Evolutionary conservation across 345 rosid species (phyloP).

Genomic region (Clausena lansium): DNA sequence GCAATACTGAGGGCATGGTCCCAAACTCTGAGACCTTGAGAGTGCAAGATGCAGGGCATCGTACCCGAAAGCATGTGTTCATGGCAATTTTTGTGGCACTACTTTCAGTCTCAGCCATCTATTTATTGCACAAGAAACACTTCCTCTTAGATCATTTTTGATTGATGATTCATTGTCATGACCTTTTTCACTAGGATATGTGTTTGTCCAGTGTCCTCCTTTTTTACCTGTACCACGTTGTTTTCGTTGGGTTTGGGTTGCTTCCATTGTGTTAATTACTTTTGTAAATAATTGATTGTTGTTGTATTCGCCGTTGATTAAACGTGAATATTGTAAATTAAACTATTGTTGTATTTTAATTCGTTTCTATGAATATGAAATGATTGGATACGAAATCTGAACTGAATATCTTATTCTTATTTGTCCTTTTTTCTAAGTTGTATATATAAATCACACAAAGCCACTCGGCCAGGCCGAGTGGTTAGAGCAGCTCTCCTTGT

Average conservation of each 20-base stretch:
- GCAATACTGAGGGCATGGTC: background rate
- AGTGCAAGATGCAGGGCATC: constrained; percentile 1
- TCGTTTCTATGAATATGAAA: no score
- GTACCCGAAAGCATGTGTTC: background rate
- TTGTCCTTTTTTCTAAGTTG: background rate
- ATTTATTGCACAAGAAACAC: constrained; percentile 13
- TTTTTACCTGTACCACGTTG: background rate
- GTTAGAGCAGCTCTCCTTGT: no score
- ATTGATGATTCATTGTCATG: background rate
- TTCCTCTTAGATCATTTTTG: constrained; percentile 11
- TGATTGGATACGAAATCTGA: no score
- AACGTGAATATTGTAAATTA: constrained; percentile 2
- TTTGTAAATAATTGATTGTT: background rate
- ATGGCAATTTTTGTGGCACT: constrained; percentile 23
- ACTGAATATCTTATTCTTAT: background rate
- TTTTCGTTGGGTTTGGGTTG: constrained; percentile 12
- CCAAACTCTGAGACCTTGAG: background rate
- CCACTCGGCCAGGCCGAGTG: no score
- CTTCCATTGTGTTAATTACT: background rate
- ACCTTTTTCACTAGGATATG: background rate
- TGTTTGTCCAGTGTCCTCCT: constrained; percentile 1
- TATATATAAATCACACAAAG: no score
- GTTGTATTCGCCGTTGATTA: background rate
- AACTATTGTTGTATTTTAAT: background rate
- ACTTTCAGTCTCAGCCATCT: constrained; percentile 18